These are phyloP conservation scores for Lyophyllum decastes DNA, from an alignment of 768 basidiomycete genomes.

Conservation along the genomic window DNA sequence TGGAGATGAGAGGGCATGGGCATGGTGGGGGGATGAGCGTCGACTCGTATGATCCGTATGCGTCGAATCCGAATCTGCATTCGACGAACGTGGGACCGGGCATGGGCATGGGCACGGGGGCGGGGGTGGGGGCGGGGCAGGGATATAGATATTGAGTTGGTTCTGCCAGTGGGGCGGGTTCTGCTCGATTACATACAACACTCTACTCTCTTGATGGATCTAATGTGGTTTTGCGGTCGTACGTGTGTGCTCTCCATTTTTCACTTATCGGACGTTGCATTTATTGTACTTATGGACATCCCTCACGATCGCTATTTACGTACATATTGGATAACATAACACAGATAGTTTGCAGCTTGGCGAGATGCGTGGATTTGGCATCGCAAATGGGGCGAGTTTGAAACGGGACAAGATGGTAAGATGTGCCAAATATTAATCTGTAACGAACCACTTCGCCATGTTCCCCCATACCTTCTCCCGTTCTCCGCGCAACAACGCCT, in stretches of 20 bases:
- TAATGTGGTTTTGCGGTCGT: no score
- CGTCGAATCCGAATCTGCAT: slow-evolving; percentile 3
- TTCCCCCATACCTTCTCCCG: slow-evolving; percentile 6
- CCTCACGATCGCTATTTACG: no score
- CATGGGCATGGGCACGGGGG: slow-evolving; percentile 6
- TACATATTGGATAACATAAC: no score
- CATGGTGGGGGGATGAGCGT: slow-evolving; percentile 6
- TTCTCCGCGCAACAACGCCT: not conserved
- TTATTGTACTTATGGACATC: no score
- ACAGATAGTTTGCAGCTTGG: not conserved
- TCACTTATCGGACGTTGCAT: no score
- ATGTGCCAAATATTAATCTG: not conserved
- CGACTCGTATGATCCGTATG: slow-evolving; percentile 40
- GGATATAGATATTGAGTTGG: not conserved
- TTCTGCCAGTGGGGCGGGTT: not conserved
- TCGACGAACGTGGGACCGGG: no score
- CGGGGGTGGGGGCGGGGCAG: not conserved
- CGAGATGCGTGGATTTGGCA: not conserved
- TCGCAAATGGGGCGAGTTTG: not conserved
- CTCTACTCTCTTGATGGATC: no score
- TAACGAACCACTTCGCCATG: slow-evolving; percentile 6
- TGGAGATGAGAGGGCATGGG: not conserved
- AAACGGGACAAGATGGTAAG: no score
- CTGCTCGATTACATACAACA: no score
- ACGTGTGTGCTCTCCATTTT: no score